A percentile compares a stretch with the other conserved stretches of the same genome.
phyloP scores from a whole-genome alignment of 371 early-diverging fungal species.

The Dinochytrium kinnereticum region DNA sequence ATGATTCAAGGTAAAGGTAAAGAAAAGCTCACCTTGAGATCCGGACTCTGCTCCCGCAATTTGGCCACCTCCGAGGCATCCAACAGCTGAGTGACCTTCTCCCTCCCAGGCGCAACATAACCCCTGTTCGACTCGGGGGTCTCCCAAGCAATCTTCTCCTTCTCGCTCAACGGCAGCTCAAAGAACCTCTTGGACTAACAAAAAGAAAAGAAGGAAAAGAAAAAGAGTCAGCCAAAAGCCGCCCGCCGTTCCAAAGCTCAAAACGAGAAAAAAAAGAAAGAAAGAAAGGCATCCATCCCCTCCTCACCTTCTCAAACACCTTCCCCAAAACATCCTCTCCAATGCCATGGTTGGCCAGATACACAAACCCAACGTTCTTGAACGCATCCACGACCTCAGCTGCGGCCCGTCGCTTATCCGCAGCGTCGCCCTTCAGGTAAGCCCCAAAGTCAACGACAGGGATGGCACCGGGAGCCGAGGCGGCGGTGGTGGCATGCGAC shows the following conservation, averaged over 20 bases:
- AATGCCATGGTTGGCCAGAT: slow-evolving; percentile 35
- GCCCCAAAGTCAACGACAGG: slow-evolving; percentile 34
- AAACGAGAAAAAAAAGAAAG: no score
- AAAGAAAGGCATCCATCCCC: background rate
- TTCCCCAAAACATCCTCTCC: slow-evolving; percentile 5
- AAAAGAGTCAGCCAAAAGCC: background rate
- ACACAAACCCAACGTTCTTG: slow-evolving; percentile 32
- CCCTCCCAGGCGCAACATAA: slow-evolving; percentile 36
- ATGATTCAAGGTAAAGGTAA: no score
- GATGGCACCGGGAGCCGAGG: no score
- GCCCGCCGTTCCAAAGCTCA: background rate
- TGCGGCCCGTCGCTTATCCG: background rate
- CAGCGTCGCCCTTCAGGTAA: slow-evolving; percentile 8
- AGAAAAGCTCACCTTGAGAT: slow-evolving; percentile 23
- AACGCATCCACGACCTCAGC: slow-evolving; percentile 28
- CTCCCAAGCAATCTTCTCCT: slow-evolving; percentile 32
- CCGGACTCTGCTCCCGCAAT: slow-evolving; percentile 23
- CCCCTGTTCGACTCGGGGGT: slow-evolving; percentile 39
- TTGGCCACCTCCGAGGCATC: slow-evolving; percentile 12
- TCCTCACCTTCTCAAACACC: slow-evolving; percentile 22
- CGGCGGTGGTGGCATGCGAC: no score
- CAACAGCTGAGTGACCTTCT: slow-evolving; percentile 22
- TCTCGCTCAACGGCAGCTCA: slow-evolving; percentile 15
- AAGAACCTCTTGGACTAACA: slow-evolving; percentile 26
- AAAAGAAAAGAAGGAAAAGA: no score